Evolutionary conservation across 106 monocot species (phyloP), one percentile per base, ranked within the genome.

Genomic region (Narthecium ossifragum): DNA sequence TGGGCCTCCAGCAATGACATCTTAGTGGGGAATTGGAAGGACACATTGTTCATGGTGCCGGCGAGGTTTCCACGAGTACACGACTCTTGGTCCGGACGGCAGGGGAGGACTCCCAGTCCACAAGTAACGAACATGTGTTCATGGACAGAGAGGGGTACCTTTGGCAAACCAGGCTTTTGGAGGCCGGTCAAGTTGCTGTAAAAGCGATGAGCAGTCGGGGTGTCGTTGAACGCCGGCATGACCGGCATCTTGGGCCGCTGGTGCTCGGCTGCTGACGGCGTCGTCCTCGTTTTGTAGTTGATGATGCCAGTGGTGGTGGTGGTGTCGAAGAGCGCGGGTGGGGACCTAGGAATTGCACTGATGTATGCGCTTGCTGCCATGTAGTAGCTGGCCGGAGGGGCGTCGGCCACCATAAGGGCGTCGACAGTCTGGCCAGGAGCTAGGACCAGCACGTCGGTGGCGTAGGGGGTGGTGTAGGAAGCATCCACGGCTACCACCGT

Each of bases 361-460:
- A 53, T 37, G 75, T 87, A 92, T 5, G 84, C 48, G 6, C 15
- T 50, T 29, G 84, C 83, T 1, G 80, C 92, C 75, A 87, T 83
- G 73, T 81, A 78, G 75, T 84, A 92, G 27, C 28, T 8, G 2
- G 39, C 75, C 0, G 86, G 80, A 38, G 51, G 17, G 1, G 92
- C 83, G 48, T 70, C 67, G 62, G 92, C 77, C 24, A 59, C 51
- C 47, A 87, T 65, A 20, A 92, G 69, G 51, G 78, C 92, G 68
- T 87, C 87, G 23, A 84, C 67, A 0, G 87, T 92, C 57, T 92
- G 86, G 17, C 92, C 92, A 0, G 92, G 87, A 30, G 84, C 86
- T 53, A 87, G 31, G 38, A 74, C 84, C 12, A 92, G 18, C 3
- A 75, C 81, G 30, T 84, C 78, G 26, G 92, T 87, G 31, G 29